A percentile compares a stretch with the other conserved stretches of the same genome.
These are phyloP conservation scores for Passiflora organensis DNA, from an alignment of 345 rosid species.

Conservation along the genomic window DNA sequence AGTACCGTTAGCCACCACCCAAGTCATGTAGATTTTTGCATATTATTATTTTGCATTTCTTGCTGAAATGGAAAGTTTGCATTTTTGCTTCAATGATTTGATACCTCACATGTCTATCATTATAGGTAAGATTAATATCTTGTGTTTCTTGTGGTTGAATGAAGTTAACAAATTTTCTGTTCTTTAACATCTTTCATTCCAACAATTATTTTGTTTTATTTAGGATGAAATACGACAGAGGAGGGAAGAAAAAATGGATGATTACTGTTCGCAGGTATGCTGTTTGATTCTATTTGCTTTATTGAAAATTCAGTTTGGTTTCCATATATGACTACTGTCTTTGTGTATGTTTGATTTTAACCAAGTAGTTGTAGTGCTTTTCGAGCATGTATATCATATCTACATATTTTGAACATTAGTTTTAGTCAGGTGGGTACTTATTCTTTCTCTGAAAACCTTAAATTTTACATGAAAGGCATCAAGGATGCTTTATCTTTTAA, in stretches of 20 bases:
- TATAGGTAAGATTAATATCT: too few relatives aligned
- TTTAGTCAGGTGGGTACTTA: neutral
- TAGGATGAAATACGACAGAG: slow-evolving; percentile 84
- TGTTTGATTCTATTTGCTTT: slow-evolving; percentile 3
- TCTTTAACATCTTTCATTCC: neutral
- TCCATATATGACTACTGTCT: too few relatives aligned
- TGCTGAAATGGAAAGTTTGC: too few relatives aligned
- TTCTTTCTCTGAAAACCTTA: too few relatives aligned
- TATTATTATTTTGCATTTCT: too few relatives aligned
- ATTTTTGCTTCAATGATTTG: too few relatives aligned
- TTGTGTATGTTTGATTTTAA: neutral
- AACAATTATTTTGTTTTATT: slow-evolving; percentile 5
- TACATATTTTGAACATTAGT: neutral
- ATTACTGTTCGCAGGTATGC: slow-evolving; percentile 90
- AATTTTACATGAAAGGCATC: too few relatives aligned
- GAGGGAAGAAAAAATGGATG: slow-evolving; percentile 93
- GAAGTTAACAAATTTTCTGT: neutral
- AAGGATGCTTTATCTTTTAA: slow-evolving; percentile 50
- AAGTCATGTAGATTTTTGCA: too few relatives aligned
- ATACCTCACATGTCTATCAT: too few relatives aligned
- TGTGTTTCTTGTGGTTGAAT: slow-evolving; percentile 3
- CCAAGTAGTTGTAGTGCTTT: too few relatives aligned
- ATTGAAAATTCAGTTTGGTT: neutral
- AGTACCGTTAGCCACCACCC: too few relatives aligned
- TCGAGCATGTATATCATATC: too few relatives aligned